phyloP scores from a whole-genome alignment of 495 filamentous ascomycete species.

The Aspergillus asperescens region DNA sequence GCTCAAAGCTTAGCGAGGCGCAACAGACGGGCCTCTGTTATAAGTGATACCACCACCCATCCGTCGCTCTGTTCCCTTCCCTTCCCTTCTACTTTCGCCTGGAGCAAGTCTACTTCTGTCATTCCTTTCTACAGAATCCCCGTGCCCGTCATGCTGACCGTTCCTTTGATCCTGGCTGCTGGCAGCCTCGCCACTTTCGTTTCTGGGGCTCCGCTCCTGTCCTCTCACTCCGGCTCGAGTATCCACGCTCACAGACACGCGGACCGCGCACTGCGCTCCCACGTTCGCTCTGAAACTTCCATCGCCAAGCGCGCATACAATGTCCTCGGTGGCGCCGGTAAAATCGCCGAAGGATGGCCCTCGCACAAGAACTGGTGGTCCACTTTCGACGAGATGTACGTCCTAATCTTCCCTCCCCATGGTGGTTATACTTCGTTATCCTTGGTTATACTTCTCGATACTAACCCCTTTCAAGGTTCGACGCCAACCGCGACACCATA shows the following conservation, averaged over 20 bases:
- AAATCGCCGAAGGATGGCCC: slow-evolving; percentile 3
- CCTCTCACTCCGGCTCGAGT: slow-evolving; percentile 5
- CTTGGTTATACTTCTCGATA: background rate
- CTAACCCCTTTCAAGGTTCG: slow-evolving; percentile 17
- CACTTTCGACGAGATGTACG: slow-evolving; percentile 3
- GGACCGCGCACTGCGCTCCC: background rate
- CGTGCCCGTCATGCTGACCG: slow-evolving; percentile 11
- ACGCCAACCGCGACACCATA: slow-evolving; percentile 39
- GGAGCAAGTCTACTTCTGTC: slow-evolving; percentile 12
- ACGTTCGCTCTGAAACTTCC: slow-evolving; percentile 1
- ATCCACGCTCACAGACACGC: background rate
- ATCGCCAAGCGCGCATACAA: slow-evolving; percentile 5
- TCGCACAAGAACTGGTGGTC: background rate
- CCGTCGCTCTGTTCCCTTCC: background rate
- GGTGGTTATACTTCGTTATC: too few species aligned
- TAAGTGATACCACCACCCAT: background rate
- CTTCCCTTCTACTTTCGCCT: background rate
- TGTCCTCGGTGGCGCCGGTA: slow-evolving; percentile 7
- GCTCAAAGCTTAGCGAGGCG: background rate
- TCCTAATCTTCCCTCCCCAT: background rate
- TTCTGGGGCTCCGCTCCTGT: slow-evolving; percentile 12
- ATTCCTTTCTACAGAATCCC: slow-evolving; percentile 3
- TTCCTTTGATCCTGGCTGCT: slow-evolving; percentile 16
- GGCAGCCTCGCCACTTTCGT: slow-evolving; percentile 14
- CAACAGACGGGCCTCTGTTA: too few species aligned